Percentiles rank a stretch among this genome's conserved stretches.
Evolutionary conservation across 2,329 filamentous ascomycete species (phyloP).

Genomic region (Pseudocercospora vitis): DNA sequence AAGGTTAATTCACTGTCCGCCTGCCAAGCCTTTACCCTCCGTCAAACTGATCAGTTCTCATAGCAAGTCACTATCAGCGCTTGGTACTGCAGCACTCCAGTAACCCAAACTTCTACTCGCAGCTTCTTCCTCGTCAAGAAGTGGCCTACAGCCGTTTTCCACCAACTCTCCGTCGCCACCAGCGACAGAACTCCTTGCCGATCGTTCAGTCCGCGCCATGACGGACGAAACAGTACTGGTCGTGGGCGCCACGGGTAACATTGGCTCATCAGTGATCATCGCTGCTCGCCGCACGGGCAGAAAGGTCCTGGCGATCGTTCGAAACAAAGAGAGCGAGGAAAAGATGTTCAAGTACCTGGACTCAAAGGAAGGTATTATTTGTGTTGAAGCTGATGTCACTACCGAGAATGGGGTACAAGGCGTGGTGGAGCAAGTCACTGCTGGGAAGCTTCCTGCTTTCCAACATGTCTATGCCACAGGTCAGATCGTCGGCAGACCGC

Average conservation of each 20-base stretch:
- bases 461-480: slow-evolving; percentile 39
- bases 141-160: too few relatives aligned
- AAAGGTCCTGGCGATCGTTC: slow-evolving; percentile 41
- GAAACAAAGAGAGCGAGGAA: slow-evolving; percentile 38
- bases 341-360: slow-evolving; percentile 38
- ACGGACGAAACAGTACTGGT: slow-evolving; percentile 38
- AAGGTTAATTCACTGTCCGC: slow-evolving; percentile 1
- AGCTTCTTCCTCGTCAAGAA: too few relatives aligned
- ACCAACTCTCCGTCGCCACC: background rate
- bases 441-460: slow-evolving; percentile 39
- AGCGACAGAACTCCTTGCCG: too few relatives aligned
- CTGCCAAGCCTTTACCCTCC: background rate
- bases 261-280: slow-evolving; percentile 39
- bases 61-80: background rate
- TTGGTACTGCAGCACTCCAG: background rate
- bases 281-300: slow-evolving; percentile 34
- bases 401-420: slow-evolving; percentile 35
- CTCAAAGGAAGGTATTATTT: slow-evolving; percentile 9
- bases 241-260: slow-evolving; percentile 43
- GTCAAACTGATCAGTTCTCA: background rate
- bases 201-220: too few relatives aligned
- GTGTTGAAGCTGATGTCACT: slow-evolving; percentile 36
- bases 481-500: background rate
- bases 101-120: too few relatives aligned
- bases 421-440: slow-evolving; percentile 39